Percentiles rank a stretch among this genome's conserved stretches.
These are phyloP conservation scores for Hypoxylon fuscum DNA, from an alignment of 495 filamentous ascomycete genomes.

Conservation along the genomic window DNA sequence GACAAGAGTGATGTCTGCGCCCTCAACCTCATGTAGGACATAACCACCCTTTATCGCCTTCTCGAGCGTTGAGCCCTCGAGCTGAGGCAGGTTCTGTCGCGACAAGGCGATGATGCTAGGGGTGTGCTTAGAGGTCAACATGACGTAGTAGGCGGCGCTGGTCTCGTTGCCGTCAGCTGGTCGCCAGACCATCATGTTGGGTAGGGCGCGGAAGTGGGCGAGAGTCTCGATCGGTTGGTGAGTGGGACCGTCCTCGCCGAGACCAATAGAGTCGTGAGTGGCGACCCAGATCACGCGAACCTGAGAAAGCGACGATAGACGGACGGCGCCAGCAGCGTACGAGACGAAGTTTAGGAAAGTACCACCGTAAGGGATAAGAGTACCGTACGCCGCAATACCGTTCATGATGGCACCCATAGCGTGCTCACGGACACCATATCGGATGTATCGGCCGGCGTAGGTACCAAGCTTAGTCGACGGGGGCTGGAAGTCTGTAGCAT, in stretches of 20 bases:
- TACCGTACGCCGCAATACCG: constrained; percentile 94
- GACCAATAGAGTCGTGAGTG: constrained; percentile 99
- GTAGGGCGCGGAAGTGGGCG: constrained; percentile 97
- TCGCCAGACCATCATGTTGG: constrained; percentile 99
- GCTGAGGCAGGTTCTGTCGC: constrained; percentile 97
- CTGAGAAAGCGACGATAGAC: constrained; percentile 91
- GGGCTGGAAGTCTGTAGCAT: constrained; percentile 96
- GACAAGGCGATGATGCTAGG: constrained; percentile 93
- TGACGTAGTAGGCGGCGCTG: constrained; percentile 96
- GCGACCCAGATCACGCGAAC: constrained; percentile 94
- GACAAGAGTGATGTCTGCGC: constrained; percentile 87
- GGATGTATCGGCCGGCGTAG: constrained; percentile 91
- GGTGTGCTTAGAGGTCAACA: constrained; percentile 88
- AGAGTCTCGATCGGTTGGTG: constrained; percentile 99
- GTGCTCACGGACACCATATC: constrained; percentile 97
- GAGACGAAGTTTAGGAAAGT: constrained; percentile 99
- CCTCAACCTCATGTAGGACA: constrained; percentile 82
- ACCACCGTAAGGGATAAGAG: constrained; percentile 89
- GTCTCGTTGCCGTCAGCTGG: constrained; percentile 99
- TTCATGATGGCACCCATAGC: constrained; percentile 99
- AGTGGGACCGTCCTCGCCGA: constrained; percentile 98
- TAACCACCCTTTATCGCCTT: constrained; percentile 94
- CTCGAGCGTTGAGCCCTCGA: constrained; percentile 90
- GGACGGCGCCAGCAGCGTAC: constrained; percentile 94
- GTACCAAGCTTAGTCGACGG: constrained; percentile 83